Conservation (phyloP, 805 yeast species). For the Spathaspora passalidarum region DNA sequence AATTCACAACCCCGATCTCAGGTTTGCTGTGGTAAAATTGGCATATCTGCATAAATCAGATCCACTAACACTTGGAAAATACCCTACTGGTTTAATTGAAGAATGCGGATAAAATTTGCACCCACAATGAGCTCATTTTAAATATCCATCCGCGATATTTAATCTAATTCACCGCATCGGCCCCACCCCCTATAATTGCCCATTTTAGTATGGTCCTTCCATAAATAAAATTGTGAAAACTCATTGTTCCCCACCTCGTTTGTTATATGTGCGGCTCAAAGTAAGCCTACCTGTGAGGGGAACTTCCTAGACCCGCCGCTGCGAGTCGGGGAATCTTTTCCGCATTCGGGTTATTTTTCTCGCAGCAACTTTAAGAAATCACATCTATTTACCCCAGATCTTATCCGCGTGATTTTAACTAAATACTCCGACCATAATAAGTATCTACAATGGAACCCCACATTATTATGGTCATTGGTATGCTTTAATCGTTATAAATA, state of each 20-base stretch:
- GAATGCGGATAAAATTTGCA: neutral
- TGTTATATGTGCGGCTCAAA: neutral
- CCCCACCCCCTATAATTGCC: neutral
- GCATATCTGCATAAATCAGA: too few relatives aligned
- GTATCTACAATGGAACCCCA: too few relatives aligned
- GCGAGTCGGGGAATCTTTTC: neutral
- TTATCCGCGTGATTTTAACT: neutral
- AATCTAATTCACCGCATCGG: neutral
- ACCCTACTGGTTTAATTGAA: too few relatives aligned
- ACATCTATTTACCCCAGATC: neutral
- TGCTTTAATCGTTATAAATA: too few relatives aligned
- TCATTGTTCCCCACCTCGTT: slow-evolving; percentile 1
- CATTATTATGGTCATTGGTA: too few relatives aligned
- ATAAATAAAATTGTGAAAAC: neutral
- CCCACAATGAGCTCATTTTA: too few relatives aligned
- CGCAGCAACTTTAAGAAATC: neutral
- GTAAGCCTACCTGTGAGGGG: neutral
- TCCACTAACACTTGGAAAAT: too few relatives aligned
- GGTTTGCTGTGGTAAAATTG: too few relatives aligned
- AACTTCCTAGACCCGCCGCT: neutral
- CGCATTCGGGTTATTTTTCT: neutral
- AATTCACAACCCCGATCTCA: too few relatives aligned
- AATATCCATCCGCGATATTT: neutral
- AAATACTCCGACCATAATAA: neutral
- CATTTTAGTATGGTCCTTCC: neutral